Base-by-base conservation (phyloP, 345 rosid genomes). In the Lepidium sativum region DNA sequence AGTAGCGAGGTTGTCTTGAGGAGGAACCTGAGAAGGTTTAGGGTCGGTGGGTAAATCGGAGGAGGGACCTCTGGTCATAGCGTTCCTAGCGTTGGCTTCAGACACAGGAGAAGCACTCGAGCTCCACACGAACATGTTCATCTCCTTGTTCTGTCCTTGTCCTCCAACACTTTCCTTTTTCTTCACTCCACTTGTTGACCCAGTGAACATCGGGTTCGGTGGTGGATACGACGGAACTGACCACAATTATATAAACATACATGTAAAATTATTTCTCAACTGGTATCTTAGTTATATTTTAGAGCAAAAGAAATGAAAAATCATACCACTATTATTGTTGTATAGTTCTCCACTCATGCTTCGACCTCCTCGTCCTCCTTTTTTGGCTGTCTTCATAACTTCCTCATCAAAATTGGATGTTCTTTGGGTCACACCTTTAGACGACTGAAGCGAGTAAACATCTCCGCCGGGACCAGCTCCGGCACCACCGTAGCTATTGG, bases 121-220 rank as follows among this genome's bases (percentile, higher is more conserved):
- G 81, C 99, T 90, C 99, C 99, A 94, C 8, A 94, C 97, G 45
- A 94, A 94, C 99, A 94, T 94, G 79, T 94, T 97, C 27, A 90
- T 84, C 77, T 94, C 99, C 80, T 79, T 89, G 71, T 72, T 72
- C 14, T 33, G 66, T 42, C 65, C 65, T 40, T 64, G 64, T 18
- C 37, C 65, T 18, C 63, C 57, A 0, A 94, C 91, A 25, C 78
- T 73, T 87, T 87, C 9, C 6, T 41, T 27, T 6, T 37, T 55
- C 61, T 2, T 34, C 35, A 17, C 52, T 66, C 39, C 5, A 6
- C 5, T 27, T 23, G 80, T 34, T 27, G 80, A 77, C 29, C 87
- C 88, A 38, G 42, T 69, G 14, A 89, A 84, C 60, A 89, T 97
- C 4, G 97, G 94, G 61, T 82, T 87, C n/a, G 97, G 98, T 13